Evolutionary conservation across 768 basidiomycete species (phyloP), one percentile per base, ranked within the genome.

Genomic region (Tremella yokohamensis): DNA sequence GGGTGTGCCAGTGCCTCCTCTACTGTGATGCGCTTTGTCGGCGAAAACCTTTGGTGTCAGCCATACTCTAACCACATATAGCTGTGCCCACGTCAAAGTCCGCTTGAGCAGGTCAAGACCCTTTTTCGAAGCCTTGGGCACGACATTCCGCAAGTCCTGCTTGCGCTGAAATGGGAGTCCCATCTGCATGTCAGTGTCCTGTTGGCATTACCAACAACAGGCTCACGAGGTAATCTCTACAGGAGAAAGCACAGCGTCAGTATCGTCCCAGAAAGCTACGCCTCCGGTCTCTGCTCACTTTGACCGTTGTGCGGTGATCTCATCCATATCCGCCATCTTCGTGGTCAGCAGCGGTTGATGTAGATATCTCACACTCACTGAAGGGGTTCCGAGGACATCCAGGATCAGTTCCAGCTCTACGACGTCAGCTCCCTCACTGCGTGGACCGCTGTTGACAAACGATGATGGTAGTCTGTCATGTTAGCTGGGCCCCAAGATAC

Each of bases 261-360:
- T 52, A 9, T 19, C 11, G 11, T 37, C 22, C 26, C 19, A 34
- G 15, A 38, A 15, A 11, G 29, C 29, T 4, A 9, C 6, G 25
- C 37, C 20, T 44, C 54, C 45, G 40, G 24, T 3, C 24, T n/a
- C n/a, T n/a, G 67, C 72, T 62, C 49, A 77, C 74, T 74, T 75
- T 16, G 88, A 85, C 45, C 87, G 76, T 8, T 82, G 79, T 2
- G 88, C 87, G 18, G 85, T 89, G 70, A 94, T 94, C 6, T 89
- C 90, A 64, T 94, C 90, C 75, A 96, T 94, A 70, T 96, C 92
- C 68, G 96, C 93, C 70, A 96, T 84, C 8, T 16, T 87, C 86
- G 2, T 89, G 18, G 54, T 40, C 55, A 55, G 49, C 39, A 48
- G 20, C 52, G 22, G 40, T 29, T 1, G 1, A 52, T 9, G 40